A percentile compares a stretch with the other conserved stretches of the same genome.
Evolutionary conservation across 805 yeast genomes (phyloP).

Genomic region (Barnettozyma salicaria): DNA sequence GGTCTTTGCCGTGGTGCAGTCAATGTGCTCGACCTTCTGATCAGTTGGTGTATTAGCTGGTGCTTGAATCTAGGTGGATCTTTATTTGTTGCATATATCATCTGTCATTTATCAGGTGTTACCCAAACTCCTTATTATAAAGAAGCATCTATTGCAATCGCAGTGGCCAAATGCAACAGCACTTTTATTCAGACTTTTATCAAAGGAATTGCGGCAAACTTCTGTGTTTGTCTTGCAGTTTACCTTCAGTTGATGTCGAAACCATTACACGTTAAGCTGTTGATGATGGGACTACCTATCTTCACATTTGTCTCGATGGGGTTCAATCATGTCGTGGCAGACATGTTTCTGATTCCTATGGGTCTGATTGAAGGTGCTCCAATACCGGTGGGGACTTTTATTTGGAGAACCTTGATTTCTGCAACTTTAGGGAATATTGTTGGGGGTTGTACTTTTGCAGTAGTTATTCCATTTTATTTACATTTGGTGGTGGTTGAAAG

Average conservation of each 20-base stretch:
- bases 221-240: slow-evolving; percentile 68
- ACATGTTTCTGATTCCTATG: slow-evolving; percentile 62
- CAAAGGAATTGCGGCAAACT: slow-evolving; percentile 73
- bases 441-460: slow-evolving; percentile 69
- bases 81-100: slow-evolving; percentile 58
- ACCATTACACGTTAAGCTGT: slow-evolving; percentile 69
- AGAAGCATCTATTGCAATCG: slow-evolving; percentile 42
- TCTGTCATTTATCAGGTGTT: slow-evolving; percentile 52
- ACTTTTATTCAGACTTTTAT: slow-evolving; percentile 59
- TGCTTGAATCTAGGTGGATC: slow-evolving; percentile 59
- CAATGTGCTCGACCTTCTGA: slow-evolving; percentile 50
- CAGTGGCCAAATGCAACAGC: slow-evolving; percentile 37
- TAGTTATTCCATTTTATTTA: slow-evolving; percentile 63
- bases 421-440: slow-evolving; percentile 69
- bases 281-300: slow-evolving; percentile 60
- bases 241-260: slow-evolving; percentile 73
- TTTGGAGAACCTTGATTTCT: slow-evolving; percentile 71
- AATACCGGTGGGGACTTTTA: slow-evolving; percentile 53
- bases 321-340: slow-evolving; percentile 77
- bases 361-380: slow-evolving; percentile 66
- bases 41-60: slow-evolving; percentile 66
- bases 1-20: slow-evolving; percentile 69
- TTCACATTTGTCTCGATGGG: slow-evolving; percentile 77
- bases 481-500: slow-evolving; percentile 68
- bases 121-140: slow-evolving; percentile 37